phyloP scores from a whole-genome alignment of 768 basidiomycete genomes.

The Auricularia cornea region DNA sequence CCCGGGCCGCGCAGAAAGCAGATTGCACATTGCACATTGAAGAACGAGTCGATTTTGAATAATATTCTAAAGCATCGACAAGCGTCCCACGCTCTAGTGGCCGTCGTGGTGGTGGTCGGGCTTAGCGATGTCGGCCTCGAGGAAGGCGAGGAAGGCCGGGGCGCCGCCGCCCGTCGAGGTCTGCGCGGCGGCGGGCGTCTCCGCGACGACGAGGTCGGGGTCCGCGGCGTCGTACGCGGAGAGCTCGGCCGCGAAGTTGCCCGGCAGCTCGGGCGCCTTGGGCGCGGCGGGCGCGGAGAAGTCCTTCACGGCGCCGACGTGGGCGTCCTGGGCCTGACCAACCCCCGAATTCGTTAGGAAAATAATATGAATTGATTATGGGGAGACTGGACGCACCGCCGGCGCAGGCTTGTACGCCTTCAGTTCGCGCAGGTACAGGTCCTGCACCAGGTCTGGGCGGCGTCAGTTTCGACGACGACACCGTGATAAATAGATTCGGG shows the following conservation, averaged over 20 bases:
- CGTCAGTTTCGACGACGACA: conserved; percentile 38
- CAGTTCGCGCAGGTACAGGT: conserved; percentile 83
- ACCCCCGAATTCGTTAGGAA: neutral
- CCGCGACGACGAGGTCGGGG: conserved; percentile 35
- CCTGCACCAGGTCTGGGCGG: conserved; percentile 89
- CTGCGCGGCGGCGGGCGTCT: conserved; percentile 29
- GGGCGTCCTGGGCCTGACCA: conserved; percentile 77
- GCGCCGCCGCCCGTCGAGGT: conserved; percentile 45
- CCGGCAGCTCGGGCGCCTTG: conserved; percentile 63
- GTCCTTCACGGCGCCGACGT: conserved; percentile 77
- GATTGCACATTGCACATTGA: too few relatives aligned
- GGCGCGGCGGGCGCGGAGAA: conserved; percentile 72
- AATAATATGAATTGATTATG: too few relatives aligned
- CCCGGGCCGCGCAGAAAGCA: too few relatives aligned
- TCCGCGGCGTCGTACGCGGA: conserved; percentile 77
- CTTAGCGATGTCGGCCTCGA: conserved; percentile 73
- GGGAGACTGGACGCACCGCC: conserved; percentile 45
- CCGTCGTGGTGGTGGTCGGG: conserved; percentile 40
- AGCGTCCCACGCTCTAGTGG: too few relatives aligned
- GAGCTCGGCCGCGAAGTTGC: conserved; percentile 83
- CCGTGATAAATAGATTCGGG: conserved; percentile 40
- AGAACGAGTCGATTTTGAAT: too few relatives aligned
- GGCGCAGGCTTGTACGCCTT: conserved; percentile 79
- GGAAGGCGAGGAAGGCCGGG: conserved; percentile 68
- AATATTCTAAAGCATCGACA: too few relatives aligned